Percentiles rank a stretch among this genome's conserved stretches.
Evolutionary conservation across 352 stramenopile species (phyloP).

Genomic region (Phytophthora nicotianae): DNA sequence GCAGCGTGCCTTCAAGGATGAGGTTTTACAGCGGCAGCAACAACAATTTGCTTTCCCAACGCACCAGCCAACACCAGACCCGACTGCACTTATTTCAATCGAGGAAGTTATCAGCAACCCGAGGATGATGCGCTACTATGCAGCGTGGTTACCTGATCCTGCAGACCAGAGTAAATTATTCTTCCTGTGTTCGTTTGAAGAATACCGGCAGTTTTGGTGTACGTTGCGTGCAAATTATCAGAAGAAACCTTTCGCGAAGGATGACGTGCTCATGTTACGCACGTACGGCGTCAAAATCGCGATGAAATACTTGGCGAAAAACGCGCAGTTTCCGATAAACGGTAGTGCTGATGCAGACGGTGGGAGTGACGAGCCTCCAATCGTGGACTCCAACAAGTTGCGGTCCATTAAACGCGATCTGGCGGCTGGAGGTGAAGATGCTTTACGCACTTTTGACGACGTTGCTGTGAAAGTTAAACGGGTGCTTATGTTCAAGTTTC

Average conservation of each 20-base stretch:
- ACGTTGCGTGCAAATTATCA: constrained; percentile 72
- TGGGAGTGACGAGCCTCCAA: constrained; percentile 21
- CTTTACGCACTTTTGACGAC: constrained; percentile 79
- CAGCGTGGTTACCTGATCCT: constrained; percentile 58
- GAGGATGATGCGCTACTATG: constrained; percentile 84
- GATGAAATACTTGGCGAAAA: constrained; percentile 83
- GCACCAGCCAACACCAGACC: constrained; percentile 41
- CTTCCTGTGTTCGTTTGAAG: constrained; percentile 78
- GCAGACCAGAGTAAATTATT: constrained; percentile 81
- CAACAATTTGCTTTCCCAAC: constrained; percentile 39
- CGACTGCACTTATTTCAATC: constrained; percentile 66
- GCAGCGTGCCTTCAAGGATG: constrained; percentile 68
- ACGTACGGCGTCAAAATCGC: constrained; percentile 89
- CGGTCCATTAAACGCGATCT: constrained; percentile 81
- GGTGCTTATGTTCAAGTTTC: constrained; percentile 79
- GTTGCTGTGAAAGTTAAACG: constrained; percentile 81
- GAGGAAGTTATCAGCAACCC: constrained; percentile 82
- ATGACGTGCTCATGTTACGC: constrained; percentile 82
- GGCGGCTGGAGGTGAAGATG: constrained; percentile 75
- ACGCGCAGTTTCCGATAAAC: constrained; percentile 83
- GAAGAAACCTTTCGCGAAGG: constrained; percentile 73
- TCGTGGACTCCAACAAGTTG: constrained; percentile 69
- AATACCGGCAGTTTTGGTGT: constrained; percentile 79
- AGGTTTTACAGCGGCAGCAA: constrained; percentile 43
- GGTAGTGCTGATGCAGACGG: constrained; percentile 31